These are phyloP conservation scores for Chalciporus piperatus DNA, from an alignment of 768 basidiomycete species.

Conservation along the genomic window DNA sequence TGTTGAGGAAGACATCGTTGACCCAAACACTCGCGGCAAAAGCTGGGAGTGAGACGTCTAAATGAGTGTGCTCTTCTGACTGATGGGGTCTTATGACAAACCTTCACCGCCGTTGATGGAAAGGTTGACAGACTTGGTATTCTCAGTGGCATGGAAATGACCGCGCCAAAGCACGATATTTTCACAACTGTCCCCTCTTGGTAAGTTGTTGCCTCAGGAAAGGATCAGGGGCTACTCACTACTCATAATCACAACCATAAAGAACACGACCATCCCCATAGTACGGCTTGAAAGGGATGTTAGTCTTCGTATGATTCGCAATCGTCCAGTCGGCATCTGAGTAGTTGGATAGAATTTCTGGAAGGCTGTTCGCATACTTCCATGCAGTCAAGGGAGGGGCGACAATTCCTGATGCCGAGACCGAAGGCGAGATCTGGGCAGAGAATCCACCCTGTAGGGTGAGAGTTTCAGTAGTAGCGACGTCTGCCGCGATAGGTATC, in stretches of 20 bases:
- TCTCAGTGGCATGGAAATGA: constrained; percentile 64
- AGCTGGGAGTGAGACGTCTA: constrained; percentile 31
- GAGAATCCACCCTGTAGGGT: constrained; percentile 46
- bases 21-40: constrained; percentile 85
- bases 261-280: constrained; percentile 77
- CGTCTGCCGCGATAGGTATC: constrained; percentile 36
- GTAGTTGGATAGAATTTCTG: constrained; percentile 58
- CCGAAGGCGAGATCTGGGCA: constrained; percentile 40
- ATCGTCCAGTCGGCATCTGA: constrained; percentile 63
- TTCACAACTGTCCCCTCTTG: constrained; percentile 58
- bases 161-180: constrained; percentile 81
- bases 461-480: constrained; percentile 27
- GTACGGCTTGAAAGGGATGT: constrained; percentile 63
- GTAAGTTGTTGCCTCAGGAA: constrained; percentile 6
- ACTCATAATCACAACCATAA: constrained; percentile 86
- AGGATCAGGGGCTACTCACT: constrained; percentile 43
- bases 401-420: constrained; percentile 30
- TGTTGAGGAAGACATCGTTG: constrained; percentile 67
- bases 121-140: constrained; percentile 63
- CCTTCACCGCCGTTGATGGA: constrained; percentile 82
- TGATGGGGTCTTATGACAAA: constrained; percentile 21
- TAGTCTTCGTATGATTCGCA: constrained; percentile 72
- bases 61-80: neutral
- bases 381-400: constrained; percentile 59
- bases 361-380: constrained; percentile 74